phyloP scores from a whole-genome alignment of 2,329 filamentous ascomycete genomes.

The Elsinoe fawcettii region DNA sequence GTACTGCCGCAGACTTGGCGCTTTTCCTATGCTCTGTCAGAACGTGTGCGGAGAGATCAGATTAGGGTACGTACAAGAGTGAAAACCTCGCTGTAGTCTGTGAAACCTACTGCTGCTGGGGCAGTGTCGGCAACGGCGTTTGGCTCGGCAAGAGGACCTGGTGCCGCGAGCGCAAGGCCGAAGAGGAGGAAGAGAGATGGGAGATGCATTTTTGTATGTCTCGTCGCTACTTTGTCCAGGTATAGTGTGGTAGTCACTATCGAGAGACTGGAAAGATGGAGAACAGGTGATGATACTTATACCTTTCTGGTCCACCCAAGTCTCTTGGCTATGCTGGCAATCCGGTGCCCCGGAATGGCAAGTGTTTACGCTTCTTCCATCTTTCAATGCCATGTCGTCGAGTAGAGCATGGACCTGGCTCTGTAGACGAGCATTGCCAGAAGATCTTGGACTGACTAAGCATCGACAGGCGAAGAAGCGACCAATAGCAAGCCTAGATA shows the following conservation, averaged over 20 bases:
- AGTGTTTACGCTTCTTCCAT: no score
- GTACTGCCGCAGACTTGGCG: background rate
- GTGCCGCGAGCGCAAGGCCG: background rate
- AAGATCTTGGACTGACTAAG: background rate
- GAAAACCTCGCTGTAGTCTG: constrained; percentile 2
- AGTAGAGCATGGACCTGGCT: background rate
- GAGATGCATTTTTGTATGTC: background rate
- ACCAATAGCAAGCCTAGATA: background rate
- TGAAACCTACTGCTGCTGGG: background rate
- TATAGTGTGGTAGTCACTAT: no score
- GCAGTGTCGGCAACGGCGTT: background rate
- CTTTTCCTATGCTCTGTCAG: background rate
- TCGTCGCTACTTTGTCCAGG: no score
- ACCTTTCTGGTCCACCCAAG: background rate
- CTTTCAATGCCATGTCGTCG: background rate
- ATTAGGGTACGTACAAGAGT: background rate
- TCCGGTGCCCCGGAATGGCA: background rate
- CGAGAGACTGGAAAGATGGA: no score
- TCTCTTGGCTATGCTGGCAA: background rate
- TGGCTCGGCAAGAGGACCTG: background rate
- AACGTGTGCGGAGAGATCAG: no score
- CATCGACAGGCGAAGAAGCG: background rate
- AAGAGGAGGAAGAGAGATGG: background rate
- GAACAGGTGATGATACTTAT: background rate
- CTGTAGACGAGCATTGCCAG: background rate